Percentiles rank a stretch among this genome's conserved stretches.
Evolutionary conservation across 2,329 filamentous ascomycete genomes (phyloP).

Genomic region (Sarocladium kiliense): DNA sequence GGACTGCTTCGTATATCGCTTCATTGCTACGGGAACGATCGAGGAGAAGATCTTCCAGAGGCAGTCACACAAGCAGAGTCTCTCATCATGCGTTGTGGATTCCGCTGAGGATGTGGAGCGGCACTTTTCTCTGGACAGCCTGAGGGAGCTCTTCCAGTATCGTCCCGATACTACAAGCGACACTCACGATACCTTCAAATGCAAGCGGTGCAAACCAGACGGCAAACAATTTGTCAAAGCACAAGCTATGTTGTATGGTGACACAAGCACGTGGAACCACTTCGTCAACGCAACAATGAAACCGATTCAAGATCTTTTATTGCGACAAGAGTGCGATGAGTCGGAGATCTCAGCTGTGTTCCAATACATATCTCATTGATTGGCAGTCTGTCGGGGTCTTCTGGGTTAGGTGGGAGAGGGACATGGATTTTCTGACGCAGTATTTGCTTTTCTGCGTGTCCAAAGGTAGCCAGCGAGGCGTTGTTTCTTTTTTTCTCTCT

Average conservation of each 20-base stretch:
- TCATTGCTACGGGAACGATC: constrained; percentile 95
- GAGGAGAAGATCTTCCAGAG: constrained; percentile 99
- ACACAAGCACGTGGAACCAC: constrained; percentile 99
- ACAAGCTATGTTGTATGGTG: constrained; percentile 91
- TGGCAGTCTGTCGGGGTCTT: too few species aligned
- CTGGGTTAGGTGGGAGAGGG: too few species aligned
- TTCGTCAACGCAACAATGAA: constrained; percentile 77
- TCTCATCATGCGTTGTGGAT: constrained; percentile 95
- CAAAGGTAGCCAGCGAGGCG: not conserved
- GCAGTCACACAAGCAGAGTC: constrained; percentile 94
- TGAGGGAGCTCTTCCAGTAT: constrained; percentile 93
- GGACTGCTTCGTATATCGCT: constrained; percentile 99
- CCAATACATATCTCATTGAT: constrained; percentile 89
- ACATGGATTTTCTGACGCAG: not conserved
- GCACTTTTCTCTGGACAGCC: constrained; percentile 86
- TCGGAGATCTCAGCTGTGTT: constrained; percentile 88
- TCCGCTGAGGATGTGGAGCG: constrained; percentile 95
- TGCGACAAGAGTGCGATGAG: constrained; percentile 79
- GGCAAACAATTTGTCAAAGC: constrained; percentile 86
- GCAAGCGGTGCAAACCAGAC: constrained; percentile 86
- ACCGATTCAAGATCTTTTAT: constrained; percentile 82
- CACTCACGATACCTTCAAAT: constrained; percentile 98
- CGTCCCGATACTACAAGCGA: constrained; percentile 79
- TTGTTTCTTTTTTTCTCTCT: too few species aligned
- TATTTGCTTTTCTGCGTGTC: not conserved